These are phyloP conservation scores for Piloderma croceum DNA, from an alignment of 768 basidiomycete species.

Conservation along the genomic window DNA sequence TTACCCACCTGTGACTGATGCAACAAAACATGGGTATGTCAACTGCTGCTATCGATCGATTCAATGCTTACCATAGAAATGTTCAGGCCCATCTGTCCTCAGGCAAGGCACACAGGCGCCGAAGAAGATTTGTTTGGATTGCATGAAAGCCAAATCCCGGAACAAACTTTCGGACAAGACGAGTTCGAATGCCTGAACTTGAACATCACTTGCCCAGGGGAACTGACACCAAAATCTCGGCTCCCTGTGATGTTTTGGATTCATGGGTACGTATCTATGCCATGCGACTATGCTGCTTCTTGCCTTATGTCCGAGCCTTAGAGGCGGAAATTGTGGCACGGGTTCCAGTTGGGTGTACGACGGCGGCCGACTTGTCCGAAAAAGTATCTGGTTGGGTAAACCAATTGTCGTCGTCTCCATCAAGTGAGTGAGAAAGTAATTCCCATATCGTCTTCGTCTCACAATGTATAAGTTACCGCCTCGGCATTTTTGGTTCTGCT, in stretches of 20 bases:
- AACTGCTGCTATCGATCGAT: neutral
- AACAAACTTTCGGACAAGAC: constrained; percentile 53
- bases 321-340: constrained; percentile 67
- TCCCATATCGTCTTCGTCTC: neutral
- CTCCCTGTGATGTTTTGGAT: constrained; percentile 81
- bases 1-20: constrained; percentile 55
- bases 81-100: constrained; percentile 70
- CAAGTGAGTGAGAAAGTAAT: constrained; percentile 47
- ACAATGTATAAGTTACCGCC: constrained; percentile 51
- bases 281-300: constrained; percentile 8
- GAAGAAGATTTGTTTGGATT: constrained; percentile 64
- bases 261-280: constrained; percentile 56
- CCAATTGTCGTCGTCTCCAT: constrained; percentile 69
- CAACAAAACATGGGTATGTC: constrained; percentile 61
- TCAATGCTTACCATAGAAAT: neutral
- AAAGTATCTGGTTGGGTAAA: constrained; percentile 55
- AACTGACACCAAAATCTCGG: constrained; percentile 44
- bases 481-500: constrained; percentile 76
- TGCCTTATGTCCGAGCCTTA: constrained; percentile 23
- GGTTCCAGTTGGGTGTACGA: constrained; percentile 78
- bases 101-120: constrained; percentile 38
- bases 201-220: constrained; percentile 72
- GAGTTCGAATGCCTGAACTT: constrained; percentile 79
- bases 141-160: constrained; percentile 44
- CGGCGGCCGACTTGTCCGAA: constrained; percentile 63